These are phyloP conservation scores for Gossypium mustelinum DNA, from an alignment of 345 rosid species.

Conservation along the genomic window DNA sequence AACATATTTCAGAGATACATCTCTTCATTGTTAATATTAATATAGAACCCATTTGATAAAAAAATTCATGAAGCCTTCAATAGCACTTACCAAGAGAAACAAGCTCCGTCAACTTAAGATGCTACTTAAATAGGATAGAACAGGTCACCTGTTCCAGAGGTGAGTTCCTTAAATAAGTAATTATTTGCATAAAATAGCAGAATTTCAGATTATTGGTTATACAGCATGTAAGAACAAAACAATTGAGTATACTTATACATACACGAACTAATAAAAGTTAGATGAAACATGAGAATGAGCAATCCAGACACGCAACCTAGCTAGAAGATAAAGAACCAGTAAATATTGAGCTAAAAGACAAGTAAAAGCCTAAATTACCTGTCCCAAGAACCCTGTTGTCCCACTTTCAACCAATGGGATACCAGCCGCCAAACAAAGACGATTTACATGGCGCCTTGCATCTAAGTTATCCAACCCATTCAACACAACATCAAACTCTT, in stretches of 20 bases:
- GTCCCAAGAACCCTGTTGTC: constrained; percentile 97
- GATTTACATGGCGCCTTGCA: constrained; percentile 95
- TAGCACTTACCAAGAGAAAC: constrained; percentile 17
- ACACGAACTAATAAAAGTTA: background rate
- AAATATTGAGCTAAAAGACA: background rate
- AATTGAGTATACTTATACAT: background rate
- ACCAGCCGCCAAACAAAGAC: constrained; percentile 96
- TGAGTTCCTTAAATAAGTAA: constrained; percentile 6
- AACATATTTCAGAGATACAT: constrained; percentile 3
- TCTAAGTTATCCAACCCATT: constrained; percentile 98
- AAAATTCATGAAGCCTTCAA: background rate
- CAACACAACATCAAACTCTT: constrained; percentile 86
- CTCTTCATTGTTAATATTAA: background rate
- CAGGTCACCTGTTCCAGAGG: constrained; percentile 8
- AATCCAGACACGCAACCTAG: background rate
- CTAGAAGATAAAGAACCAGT: background rate
- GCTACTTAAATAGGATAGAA: constrained; percentile 2
- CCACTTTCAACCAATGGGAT: constrained; percentile 99
- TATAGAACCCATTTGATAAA: background rate
- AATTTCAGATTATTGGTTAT: constrained; percentile 1
- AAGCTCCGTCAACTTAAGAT: constrained; percentile 2
- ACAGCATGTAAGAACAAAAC: background rate
- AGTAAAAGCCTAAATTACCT: constrained; percentile 43
- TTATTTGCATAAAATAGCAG: constrained; percentile 1
- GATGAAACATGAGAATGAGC: background rate